phyloP scores from a whole-genome alignment of 495 filamentous ascomycete species.

The Astrothelium macrocarpum region DNA sequence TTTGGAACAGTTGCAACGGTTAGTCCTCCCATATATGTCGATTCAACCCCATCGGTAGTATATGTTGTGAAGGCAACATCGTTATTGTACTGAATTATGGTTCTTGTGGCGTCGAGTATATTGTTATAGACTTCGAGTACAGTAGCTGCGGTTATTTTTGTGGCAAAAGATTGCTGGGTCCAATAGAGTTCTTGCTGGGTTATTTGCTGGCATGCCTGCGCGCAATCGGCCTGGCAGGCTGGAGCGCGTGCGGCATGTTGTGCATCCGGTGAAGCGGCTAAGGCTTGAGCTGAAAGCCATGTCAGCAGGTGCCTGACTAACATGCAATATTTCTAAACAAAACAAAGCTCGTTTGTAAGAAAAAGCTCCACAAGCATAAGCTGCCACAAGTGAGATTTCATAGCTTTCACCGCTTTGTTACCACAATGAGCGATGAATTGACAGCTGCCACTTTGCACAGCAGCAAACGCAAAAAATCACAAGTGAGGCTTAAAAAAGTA shows the following conservation, averaged over 20 bases:
- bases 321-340: not conserved
- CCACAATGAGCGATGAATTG: too few species aligned
- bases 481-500: not conserved
- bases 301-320: constrained; percentile 1
- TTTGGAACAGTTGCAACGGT: not conserved
- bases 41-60: not conserved
- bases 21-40: not conserved
- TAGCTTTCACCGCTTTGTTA: not conserved
- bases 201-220: not conserved
- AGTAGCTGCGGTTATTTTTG: not conserved
- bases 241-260: not conserved
- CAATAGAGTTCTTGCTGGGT: not conserved
- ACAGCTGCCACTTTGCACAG: too few species aligned
- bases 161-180: not conserved
- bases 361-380: not conserved
- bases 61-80: not conserved
- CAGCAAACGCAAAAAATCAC: not conserved
- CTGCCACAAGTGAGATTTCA: not conserved
- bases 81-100: not conserved
- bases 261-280: not conserved
- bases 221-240: not conserved
- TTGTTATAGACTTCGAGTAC: not conserved
- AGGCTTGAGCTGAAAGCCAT: not conserved
- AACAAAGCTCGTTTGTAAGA: not conserved
- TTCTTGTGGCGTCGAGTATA: not conserved